phyloP scores from a whole-genome alignment of 495 filamentous ascomycete genomes.

The Aspergillus cavernicola region DNA sequence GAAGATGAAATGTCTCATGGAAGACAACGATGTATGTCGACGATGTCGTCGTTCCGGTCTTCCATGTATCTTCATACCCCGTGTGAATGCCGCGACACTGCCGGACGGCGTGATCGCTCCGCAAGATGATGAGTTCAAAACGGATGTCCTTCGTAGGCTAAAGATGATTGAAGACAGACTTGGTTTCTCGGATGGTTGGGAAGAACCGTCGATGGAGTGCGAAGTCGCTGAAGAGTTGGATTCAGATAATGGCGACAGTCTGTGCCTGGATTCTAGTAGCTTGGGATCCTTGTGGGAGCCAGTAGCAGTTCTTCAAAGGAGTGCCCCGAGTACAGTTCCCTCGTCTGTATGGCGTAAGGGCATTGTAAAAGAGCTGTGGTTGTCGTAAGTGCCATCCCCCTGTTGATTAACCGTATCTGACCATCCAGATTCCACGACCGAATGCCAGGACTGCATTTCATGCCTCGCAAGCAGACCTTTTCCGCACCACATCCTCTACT shows the following conservation, averaged over 20 bases:
- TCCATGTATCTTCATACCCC: slow-evolving; percentile 28
- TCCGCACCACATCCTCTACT: slow-evolving; percentile 3
- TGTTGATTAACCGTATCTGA: no score
- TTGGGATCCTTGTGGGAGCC: neutral
- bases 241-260: neutral
- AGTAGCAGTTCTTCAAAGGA: neutral
- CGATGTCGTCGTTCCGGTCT: slow-evolving; percentile 21
- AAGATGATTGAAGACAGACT: neutral
- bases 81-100: slow-evolving; percentile 22
- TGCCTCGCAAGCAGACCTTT: slow-evolving; percentile 5
- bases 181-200: neutral
- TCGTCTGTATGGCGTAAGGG: neutral
- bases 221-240: neutral
- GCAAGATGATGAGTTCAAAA: neutral
- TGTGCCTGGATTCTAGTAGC: neutral
- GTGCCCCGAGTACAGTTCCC: neutral
- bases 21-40: slow-evolving; percentile 20
- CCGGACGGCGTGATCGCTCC: neutral
- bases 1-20: slow-evolving; percentile 31
- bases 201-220: neutral
- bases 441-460: slow-evolving; percentile 7
- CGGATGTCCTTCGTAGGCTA: neutral
- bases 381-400: neutral
- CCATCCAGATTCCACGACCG: slow-evolving; percentile 1
- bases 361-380: neutral